A percentile compares a stretch with the other conserved stretches of the same genome.
Conservation (phyloP, 1,284 basidiomycete genomes). For the Papiliotrema laurentii region DNA sequence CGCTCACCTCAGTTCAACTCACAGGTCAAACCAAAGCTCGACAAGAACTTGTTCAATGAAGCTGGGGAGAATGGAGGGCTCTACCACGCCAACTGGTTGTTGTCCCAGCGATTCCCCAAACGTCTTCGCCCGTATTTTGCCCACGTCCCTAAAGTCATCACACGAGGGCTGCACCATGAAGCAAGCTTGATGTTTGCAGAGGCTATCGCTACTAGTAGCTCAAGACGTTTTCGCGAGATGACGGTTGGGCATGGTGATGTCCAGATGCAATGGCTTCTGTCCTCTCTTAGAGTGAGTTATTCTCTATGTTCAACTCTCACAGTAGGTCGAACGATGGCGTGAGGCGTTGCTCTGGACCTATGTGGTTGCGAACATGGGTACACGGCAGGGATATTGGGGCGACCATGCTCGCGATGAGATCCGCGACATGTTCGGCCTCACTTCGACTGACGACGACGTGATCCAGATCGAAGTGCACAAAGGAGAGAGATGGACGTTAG, state of each 20-base stretch:
- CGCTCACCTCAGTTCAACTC: conserved; percentile 20
- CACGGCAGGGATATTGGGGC: conserved; percentile 24
- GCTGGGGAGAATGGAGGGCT: conserved; percentile 40
- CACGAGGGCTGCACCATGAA: conserved; percentile 41
- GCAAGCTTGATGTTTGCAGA: conserved; percentile 43
- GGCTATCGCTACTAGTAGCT: conserved; percentile 24
- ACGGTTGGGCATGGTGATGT: conserved; percentile 33
- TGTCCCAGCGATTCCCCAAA: conserved; percentile 40
- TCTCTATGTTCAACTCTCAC: neutral
- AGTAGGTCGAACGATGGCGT: conserved; percentile 43
- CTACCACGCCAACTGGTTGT: conserved; percentile 40
- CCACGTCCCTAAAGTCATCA: conserved; percentile 43
- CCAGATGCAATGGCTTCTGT: conserved; percentile 43
- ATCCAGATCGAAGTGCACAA: conserved; percentile 36
- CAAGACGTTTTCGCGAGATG: conserved; percentile 39
- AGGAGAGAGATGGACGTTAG: conserved; percentile 37
- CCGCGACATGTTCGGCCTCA: conserved; percentile 29
- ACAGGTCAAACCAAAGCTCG: conserved; percentile 35
- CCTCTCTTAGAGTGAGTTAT: conserved; percentile 25
- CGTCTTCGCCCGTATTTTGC: conserved; percentile 42
- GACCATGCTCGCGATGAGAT: conserved; percentile 25
- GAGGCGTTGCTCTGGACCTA: conserved; percentile 46
- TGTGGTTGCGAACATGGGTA: conserved; percentile 36
- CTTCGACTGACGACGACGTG: conserved; percentile 25
- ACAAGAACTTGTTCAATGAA: conserved; percentile 29